Evolutionary conservation across 306 rosid genomes (phyloP).

Genomic region (Sechiopsis laciniata): DNA sequence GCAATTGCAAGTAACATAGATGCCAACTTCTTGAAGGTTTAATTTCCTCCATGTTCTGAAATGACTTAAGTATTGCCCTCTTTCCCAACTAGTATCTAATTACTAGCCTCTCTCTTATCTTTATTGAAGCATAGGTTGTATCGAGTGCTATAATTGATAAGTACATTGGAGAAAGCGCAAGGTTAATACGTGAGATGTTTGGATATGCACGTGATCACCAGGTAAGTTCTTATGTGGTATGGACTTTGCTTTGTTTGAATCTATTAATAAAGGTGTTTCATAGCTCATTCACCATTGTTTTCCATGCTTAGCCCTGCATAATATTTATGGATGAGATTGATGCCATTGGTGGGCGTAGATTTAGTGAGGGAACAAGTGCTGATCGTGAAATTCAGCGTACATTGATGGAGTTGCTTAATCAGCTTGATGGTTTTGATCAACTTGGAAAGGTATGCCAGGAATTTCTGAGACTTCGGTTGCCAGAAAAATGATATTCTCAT

Average conservation of each 20-base stretch:
- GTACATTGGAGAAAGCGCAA: constrained; percentile 93
- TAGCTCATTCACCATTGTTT: constrained; percentile 19
- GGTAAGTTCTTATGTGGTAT: constrained; percentile 35
- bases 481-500: too few species aligned
- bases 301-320: constrained; percentile 75
- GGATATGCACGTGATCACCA: constrained; percentile 99
- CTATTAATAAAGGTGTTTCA: constrained; percentile 14
- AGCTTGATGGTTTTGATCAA: constrained; percentile 96
- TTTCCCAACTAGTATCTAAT: background rate
- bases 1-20: constrained; percentile 99
- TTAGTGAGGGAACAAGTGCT: constrained; percentile 95
- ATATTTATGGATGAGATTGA: constrained; percentile 99
- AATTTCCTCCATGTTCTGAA: background rate
- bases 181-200: constrained; percentile 96
- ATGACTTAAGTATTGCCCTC: background rate
- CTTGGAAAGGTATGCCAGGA: constrained; percentile 70
- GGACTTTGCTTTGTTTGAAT: constrained; percentile 11
- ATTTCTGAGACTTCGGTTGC: background rate
- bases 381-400: constrained; percentile 99
- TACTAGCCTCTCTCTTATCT: constrained; percentile 15
- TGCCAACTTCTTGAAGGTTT: constrained; percentile 89
- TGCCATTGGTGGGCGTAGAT: constrained; percentile 99
- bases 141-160: constrained; percentile 96
- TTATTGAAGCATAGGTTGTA: constrained; percentile 56
- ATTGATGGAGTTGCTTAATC: constrained; percentile 90